A percentile compares a stretch with the other conserved stretches of the same genome.
Conservation (phyloP, 352 stramenopile species). For the Phytophthora megakarya region DNA sequence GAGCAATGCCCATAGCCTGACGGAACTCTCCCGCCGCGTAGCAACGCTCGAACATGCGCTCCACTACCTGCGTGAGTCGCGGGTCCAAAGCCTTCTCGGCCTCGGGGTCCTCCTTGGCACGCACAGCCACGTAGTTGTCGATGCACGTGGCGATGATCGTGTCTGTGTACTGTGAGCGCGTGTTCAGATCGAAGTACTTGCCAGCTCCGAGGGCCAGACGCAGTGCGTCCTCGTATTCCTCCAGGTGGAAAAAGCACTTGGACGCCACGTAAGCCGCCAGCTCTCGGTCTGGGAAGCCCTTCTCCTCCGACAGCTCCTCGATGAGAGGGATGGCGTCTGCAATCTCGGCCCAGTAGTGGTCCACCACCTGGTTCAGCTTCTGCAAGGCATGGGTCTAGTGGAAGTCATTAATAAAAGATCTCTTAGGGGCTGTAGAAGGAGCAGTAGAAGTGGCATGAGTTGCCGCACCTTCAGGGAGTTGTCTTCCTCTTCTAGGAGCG, state of each 20-base stretch:
- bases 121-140: constrained; percentile 95
- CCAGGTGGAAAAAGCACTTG: constrained; percentile 98
- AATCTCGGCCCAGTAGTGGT: constrained; percentile 95
- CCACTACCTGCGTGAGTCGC: constrained; percentile 95
- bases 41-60: constrained; percentile 98
- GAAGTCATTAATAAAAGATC: constrained; percentile 8
- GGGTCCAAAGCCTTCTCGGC: constrained; percentile 83
- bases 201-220: constrained; percentile 95
- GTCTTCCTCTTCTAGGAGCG: constrained; percentile 92
- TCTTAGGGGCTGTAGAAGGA: background rate
- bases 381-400: constrained; percentile 87
- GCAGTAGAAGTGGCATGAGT: background rate
- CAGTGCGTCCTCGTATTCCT: constrained; percentile 96
- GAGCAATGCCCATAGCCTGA: constrained; percentile 97
- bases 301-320: constrained; percentile 94
- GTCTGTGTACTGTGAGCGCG: constrained; percentile 96
- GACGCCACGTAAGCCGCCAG: constrained; percentile 92
- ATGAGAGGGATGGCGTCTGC: constrained; percentile 92
- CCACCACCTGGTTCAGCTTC: constrained; percentile 92
- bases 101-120: constrained; percentile 76
- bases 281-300: constrained; percentile 89
- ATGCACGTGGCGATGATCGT: constrained; percentile 97
- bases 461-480: constrained; percentile 78
- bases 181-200: constrained; percentile 94
- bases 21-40: constrained; percentile 94